Evolutionary conservation across 2,329 filamentous ascomycete genomes (phyloP), one percentile per base, ranked within the genome.

Genomic region (Fusarium subtropicale): DNA sequence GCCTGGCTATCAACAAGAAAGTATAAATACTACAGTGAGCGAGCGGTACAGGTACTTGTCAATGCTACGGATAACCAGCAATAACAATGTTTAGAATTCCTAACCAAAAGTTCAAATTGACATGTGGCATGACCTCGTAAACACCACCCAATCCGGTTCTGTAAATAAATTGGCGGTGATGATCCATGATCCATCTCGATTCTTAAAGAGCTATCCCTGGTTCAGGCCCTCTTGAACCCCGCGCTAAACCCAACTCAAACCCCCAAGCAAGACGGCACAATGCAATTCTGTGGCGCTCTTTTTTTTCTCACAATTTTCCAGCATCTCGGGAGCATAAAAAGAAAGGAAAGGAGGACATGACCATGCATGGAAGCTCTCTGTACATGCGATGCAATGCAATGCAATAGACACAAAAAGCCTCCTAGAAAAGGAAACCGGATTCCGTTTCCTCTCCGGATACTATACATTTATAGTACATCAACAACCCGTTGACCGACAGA

Each of bases 201-300:
- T 50, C 36, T 50, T 33, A 15, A 52, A 11, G 28, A 56, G 53
- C 41, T 50, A 26, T 44, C 15, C 22, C 39, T 24, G 24, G 41
- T 44, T 6, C 22, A 26, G 41, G 41, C 6, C 41, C 30, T 24
- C 51, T 31, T 31, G 34, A 38, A 63, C 51, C 58, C 67, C 53
- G 57, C 66, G 66, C 66, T 69, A 69, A 70, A 48, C 66, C 50
- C 31, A 70, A 50, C 16, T 50, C 24, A 39, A 50, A 41, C 48
- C 48, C 34, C 33, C 38, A 39, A 16, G 33, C 16, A 20, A 8
- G 4, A 30, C 60, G 62, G 54, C 36, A 65, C 39, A 48, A 22
- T 60, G 59, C 60, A 53, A 30, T 45, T 30, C 42, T 26, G 26
- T 45, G 47, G 39, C 48, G 18, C 18, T 45, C 8, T 12, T 45